These are phyloP conservation scores for Apiospora hydei DNA, from an alignment of 2,329 filamentous ascomycete genomes.

Conservation along the genomic window DNA sequence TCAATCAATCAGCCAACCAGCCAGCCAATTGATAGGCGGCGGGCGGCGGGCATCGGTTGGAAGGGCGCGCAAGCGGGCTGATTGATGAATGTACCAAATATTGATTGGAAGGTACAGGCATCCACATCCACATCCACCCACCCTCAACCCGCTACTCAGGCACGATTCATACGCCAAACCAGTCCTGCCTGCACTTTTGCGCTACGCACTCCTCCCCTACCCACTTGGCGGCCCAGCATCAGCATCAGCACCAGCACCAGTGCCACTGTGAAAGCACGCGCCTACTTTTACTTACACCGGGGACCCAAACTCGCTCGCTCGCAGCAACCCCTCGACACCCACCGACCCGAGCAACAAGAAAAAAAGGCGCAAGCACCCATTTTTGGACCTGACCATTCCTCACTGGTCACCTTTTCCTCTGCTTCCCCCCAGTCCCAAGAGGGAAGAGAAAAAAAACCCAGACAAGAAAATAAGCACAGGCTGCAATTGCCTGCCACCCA, in stretches of 20 bases:
- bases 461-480: conserved; percentile 23
- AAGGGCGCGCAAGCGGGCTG: background rate
- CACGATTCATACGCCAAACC: conserved; percentile 15
- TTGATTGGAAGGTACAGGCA: conserved; percentile 18
- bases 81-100: background rate
- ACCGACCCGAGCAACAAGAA: conserved; percentile 9
- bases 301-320: background rate
- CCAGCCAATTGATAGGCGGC: conserved; percentile 11
- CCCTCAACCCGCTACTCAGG: background rate
- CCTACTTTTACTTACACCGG: conserved; percentile 4
- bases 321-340: conserved; percentile 14
- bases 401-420: background rate
- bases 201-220: background rate
- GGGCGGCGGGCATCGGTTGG: background rate
- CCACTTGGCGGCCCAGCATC: background rate
- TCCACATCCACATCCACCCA: background rate
- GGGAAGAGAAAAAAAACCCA: background rate
- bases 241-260: background rate
- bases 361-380: conserved; percentile 21
- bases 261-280: background rate
- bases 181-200: background rate
- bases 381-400: conserved; percentile 19
- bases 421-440: conserved; percentile 9
- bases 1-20: conserved; percentile 1
- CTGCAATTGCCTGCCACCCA: conserved; percentile 22